Percentiles rank a stretch among this genome's conserved stretches.
These are phyloP conservation scores for Epicoccum nigrum DNA, from an alignment of 2,329 filamentous ascomycete species.

Conservation along the genomic window DNA sequence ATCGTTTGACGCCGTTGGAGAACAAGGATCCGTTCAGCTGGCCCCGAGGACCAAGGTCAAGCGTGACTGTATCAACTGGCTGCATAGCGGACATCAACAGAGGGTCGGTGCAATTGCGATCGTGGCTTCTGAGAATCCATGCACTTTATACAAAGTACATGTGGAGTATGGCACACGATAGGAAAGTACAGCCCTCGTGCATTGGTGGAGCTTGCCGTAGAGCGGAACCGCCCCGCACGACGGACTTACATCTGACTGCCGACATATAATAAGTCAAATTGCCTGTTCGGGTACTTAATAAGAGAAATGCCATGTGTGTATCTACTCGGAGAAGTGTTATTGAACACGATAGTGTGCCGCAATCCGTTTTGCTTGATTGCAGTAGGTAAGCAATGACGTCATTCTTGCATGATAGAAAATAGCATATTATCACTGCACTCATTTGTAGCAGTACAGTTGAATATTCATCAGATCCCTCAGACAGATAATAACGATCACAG, in stretches of 20 bases:
- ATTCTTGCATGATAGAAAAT: no score
- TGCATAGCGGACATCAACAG: neutral
- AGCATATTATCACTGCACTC: no score
- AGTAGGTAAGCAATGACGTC: no score
- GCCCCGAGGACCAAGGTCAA: slow-evolving; percentile 11
- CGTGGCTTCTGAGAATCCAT: neutral
- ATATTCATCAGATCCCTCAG: no score
- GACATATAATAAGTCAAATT: neutral
- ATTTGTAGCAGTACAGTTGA: no score
- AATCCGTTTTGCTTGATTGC: no score
- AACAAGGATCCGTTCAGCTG: slow-evolving; percentile 1
- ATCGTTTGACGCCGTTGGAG: slow-evolving; percentile 10
- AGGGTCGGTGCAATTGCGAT: neutral
- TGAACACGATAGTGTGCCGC: no score
- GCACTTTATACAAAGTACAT: neutral
- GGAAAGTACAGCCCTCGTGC: slow-evolving; percentile 1
- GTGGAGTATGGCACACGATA: neutral
- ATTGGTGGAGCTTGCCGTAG: slow-evolving; percentile 1
- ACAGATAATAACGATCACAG: no score
- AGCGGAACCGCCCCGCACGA: slow-evolving; percentile 4
- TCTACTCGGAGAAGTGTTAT: no score
- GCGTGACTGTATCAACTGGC: slow-evolving; percentile 1
- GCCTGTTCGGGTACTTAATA: neutral
- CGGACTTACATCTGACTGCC: slow-evolving; percentile 5
- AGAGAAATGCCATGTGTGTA: no score